Evolutionary conservation across 2,329 filamentous ascomycete genomes (phyloP).

Genomic region (Stachybotrys chartarum): DNA sequence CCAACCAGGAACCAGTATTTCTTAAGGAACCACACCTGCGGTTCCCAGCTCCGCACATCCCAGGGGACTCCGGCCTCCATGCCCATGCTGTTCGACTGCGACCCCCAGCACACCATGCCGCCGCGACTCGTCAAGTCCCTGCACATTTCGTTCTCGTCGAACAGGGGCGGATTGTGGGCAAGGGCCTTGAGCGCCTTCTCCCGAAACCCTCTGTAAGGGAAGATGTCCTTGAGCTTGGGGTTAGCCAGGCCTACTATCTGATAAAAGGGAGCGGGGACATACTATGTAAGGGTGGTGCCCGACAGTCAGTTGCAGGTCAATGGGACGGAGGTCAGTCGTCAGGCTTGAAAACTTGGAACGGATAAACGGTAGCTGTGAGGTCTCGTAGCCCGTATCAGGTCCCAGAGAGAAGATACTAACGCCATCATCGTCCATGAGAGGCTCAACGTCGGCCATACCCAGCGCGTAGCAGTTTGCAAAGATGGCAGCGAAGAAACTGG

Average conservation of each 20-base stretch:
- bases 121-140: constrained; percentile 23
- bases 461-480: constrained; percentile 29
- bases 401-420: constrained; percentile 23
- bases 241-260: neutral
- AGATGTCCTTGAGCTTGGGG: constrained; percentile 17
- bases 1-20: constrained; percentile 30
- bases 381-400: constrained; percentile 12
- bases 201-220: constrained; percentile 24
- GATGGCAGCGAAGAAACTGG: constrained; percentile 23
- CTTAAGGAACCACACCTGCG: constrained; percentile 32
- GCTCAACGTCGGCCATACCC: constrained; percentile 17
- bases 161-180: constrained; percentile 12
- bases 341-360: constrained; percentile 14
- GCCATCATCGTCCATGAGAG: constrained; percentile 16
- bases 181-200: constrained; percentile 19
- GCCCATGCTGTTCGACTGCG: constrained; percentile 14
- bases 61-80: constrained; percentile 32
- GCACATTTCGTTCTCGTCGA: constrained; percentile 29
- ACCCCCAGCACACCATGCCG: constrained; percentile 30
- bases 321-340: constrained; percentile 21
- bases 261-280: neutral
- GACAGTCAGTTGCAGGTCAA: constrained; percentile 22
- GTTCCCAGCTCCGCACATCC: constrained; percentile 38
- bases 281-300: constrained; percentile 27
- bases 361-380: constrained; percentile 14